Conservation (phyloP, 2,329 filamentous ascomycete genomes). For the Aureobasidium melanogenum region DNA sequence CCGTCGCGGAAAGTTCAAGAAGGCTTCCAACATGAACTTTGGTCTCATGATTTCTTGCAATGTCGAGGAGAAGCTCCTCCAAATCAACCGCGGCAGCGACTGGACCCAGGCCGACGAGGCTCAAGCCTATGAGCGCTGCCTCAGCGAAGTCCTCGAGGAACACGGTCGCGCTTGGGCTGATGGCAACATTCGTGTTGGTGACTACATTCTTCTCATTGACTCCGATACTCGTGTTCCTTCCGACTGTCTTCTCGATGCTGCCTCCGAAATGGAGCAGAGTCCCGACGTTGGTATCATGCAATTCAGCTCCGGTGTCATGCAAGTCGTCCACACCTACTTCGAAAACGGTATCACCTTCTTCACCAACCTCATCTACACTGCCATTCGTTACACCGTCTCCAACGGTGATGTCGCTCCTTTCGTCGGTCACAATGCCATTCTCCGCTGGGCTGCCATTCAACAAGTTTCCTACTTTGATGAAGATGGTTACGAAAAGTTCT, state of each 20-base stretch:
- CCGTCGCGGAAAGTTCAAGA: conserved; percentile 59
- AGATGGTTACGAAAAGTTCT: conserved; percentile 57
- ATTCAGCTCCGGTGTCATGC: conserved; percentile 67
- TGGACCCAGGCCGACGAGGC: conserved; percentile 30
- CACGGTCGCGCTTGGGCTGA: conserved; percentile 50
- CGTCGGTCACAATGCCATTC: conserved; percentile 68
- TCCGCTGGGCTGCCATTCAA: conserved; percentile 60
- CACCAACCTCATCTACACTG: conserved; percentile 67
- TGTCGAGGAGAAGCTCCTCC: conserved; percentile 50
- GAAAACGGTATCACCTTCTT: conserved; percentile 73
- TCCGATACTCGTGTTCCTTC: conserved; percentile 60
- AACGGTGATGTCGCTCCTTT: conserved; percentile 67
- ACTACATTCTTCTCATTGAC: conserved; percentile 59
- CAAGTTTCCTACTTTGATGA: conserved; percentile 48
- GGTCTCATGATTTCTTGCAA: conserved; percentile 53
- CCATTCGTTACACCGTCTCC: conserved; percentile 61
- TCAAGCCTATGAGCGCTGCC: conserved; percentile 41
- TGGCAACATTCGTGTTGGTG: conserved; percentile 52
- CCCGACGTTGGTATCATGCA: conserved; percentile 65
- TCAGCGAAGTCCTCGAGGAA: conserved; percentile 44
- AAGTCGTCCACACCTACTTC: conserved; percentile 63
- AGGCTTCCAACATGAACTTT: conserved; percentile 66
- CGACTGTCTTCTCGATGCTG: conserved; percentile 61
- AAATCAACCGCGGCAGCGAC: conserved; percentile 28
- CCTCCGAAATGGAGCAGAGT: conserved; percentile 60